A percentile compares a stretch with the other conserved stretches of the same genome.
Evolutionary conservation across 768 basidiomycete species (phyloP).

Genomic region (Termitomyces eurrhizus): DNA sequence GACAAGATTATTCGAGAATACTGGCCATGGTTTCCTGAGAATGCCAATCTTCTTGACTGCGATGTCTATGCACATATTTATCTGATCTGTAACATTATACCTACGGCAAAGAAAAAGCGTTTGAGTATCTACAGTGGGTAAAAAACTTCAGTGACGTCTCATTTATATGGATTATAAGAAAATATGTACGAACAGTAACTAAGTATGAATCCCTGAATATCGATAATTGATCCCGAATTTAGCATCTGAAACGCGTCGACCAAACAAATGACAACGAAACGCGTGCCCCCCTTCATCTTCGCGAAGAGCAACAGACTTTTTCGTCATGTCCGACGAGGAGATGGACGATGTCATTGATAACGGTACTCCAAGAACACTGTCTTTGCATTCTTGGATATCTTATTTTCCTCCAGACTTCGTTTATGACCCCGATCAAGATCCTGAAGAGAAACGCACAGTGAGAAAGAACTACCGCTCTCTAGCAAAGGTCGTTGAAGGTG

Average conservation of each 20-base stretch:
- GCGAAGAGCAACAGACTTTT: not conserved
- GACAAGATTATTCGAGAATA: constrained; percentile 82
- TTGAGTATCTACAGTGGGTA: not conserved
- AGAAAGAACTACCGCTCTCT: constrained; percentile 71
- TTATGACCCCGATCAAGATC: constrained; percentile 85
- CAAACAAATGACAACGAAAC: too few relatives aligned
- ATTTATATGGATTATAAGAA: not conserved
- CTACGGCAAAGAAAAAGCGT: not conserved
- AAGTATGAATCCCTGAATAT: too few relatives aligned
- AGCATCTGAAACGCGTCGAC: too few relatives aligned
- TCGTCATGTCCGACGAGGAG: constrained; percentile 27
- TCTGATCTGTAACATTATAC: not conserved
- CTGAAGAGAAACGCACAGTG: constrained; percentile 71
- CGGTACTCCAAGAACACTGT: not conserved
- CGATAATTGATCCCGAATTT: not conserved
- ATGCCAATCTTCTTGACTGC: not conserved
- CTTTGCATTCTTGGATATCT: not conserved
- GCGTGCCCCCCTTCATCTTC: too few relatives aligned
- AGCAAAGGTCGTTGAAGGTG: constrained; percentile 62
- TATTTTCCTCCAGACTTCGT: constrained; percentile 28
- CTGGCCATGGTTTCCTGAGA: constrained; percentile 46
- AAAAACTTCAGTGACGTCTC: not conserved
- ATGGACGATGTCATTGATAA: constrained; percentile 21
- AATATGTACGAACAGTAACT: not conserved
- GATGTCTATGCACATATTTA: not conserved